Evolutionary conservation across 108 stramenopile genomes (phyloP), one percentile per base, ranked within the genome.

Genomic region (Pseudonitzschia delicatissima): DNA sequence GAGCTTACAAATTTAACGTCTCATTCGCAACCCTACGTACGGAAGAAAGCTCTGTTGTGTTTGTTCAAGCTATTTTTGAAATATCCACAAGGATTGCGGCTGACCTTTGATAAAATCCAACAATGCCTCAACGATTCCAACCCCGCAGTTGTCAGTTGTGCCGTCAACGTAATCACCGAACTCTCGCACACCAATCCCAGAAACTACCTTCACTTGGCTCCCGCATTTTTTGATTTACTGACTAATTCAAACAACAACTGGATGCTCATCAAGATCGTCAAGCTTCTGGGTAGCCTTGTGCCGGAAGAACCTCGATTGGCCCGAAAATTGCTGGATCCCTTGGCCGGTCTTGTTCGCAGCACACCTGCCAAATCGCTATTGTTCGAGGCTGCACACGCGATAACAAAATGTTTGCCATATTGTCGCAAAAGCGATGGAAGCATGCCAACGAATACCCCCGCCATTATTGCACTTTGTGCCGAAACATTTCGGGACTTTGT

Each of bases 231-330:
- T 87, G 77, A 91, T 62, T 68, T 99, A 17, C 70, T 99, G 39
- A 98, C 96, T 18, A 86, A 86, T 42, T 88, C 90, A 8, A 85
- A 85, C 65, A 99, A 99, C 77, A 99, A 99, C 76, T 99, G 99
- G 99, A 99, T 99, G 99, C 84, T 99, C 34, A 99, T 99, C 82
- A 99, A 99, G 82, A 96, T 99, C 5, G 97, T 98, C 47, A 99
- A 99, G 72, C 84, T 99, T 28, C 64, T 99, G 63, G 96, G 96
- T 20, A 82, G 92, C 15, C 74, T 99, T 26, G 97, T 99, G 1
- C 82, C 94, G 25, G 96, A 98, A 77, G 99, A 99, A 74, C 99
- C 99, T 11, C 76, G 99, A 21, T 80, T 99, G 73, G 99, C 99
- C 17, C 78, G 99, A 23, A 99, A 99, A 73, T 76, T 99, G 25